Evolutionary conservation across 75 land plant genomes (phyloP).

Genomic region (Isoetes taiwanensis): DNA sequence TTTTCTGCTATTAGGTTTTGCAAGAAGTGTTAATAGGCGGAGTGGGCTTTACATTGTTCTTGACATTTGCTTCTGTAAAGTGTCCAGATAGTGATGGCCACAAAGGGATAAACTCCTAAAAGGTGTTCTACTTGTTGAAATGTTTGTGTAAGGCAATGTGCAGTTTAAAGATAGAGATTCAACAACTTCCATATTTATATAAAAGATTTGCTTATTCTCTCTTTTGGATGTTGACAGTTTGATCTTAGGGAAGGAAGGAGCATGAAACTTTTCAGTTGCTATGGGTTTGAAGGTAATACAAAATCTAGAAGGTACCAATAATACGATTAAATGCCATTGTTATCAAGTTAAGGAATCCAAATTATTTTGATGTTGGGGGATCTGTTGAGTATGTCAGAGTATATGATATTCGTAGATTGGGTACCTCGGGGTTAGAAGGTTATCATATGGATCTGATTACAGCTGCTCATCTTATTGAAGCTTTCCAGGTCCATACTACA

Average conservation of each 20-base stretch:
- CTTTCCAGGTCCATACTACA: constrained; percentile 57
- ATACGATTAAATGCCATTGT: constrained; percentile 67
- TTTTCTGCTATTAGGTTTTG: too few species aligned
- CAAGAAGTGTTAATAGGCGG: too few species aligned
- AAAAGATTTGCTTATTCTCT: too few species aligned
- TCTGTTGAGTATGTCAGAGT: constrained; percentile 81
- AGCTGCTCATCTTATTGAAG: constrained; percentile 60
- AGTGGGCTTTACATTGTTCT: too few species aligned
- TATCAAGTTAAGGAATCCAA: constrained; percentile 68
- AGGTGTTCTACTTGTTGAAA: too few species aligned
- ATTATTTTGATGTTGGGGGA: constrained; percentile 71
- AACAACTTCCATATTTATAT: too few species aligned
- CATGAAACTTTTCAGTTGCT: constrained; percentile 56
- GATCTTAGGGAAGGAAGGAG: constrained; percentile 55
- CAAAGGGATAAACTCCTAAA: too few species aligned
- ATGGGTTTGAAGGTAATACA: constrained; percentile 15
- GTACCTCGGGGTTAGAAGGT: constrained; percentile 35
- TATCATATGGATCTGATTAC: constrained; percentile 51
- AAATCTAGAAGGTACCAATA: constrained; percentile 7
- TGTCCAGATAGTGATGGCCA: too few species aligned
- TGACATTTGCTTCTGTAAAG: too few species aligned
- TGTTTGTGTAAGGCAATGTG: too few species aligned
- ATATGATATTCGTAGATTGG: constrained; percentile 75
- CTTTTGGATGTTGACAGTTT: constrained; percentile 42
- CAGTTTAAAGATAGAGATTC: too few species aligned